Base-by-base conservation (phyloP, 1,139 yeast genomes). In the Suhomyces bokatorum region DNA sequence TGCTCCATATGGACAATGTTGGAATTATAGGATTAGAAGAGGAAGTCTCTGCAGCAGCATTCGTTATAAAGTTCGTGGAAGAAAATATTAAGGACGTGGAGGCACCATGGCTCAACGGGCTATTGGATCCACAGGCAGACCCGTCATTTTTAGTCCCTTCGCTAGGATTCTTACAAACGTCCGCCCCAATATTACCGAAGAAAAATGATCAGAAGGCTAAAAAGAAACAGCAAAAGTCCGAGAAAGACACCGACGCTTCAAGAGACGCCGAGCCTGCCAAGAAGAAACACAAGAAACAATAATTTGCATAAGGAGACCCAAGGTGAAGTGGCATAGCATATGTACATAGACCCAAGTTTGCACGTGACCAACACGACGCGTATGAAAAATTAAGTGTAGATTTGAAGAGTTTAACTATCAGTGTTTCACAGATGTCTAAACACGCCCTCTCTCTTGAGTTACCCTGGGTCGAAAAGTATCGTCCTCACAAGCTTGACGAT, bases 381-480 rank as follows among this genome's bases (percentile, higher is more conserved):
- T 39, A 39, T 28, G 22, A 33, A 35, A 20, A 28, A 10, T 39
- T n/a, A 14, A 17, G 22, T 26, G 15, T 15, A 27, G 27, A 5
- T 15, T n/a, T 24, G 20, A 33, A 20, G 12, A n/a, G 16, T 16
- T 33, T 9, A 12, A 35, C 6, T 11, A 27, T 10, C 24, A 4
- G 6, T 20, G 6, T 8, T 20, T 20, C 24, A 20, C 9, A 4
- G n/a, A 58, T 58, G 63, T 41, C 58, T 20, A 60, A 58, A 48
- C 50, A 53, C 46, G 57, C 65, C 13, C 55, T 59, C 22, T 51
- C 63, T n/a, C 59, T 74, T 39, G 77, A 73, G 48, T 67, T 74
- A 33, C 79, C 79, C 6, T 74, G 97, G 99, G 98, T 93, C 14
- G 99, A 93, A 59, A 93, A 93, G 60, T 93, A 93, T 63, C 81